phyloP scores from a whole-genome alignment of 176 grass and related monocot species.

The Metroxylon sagu region DNA sequence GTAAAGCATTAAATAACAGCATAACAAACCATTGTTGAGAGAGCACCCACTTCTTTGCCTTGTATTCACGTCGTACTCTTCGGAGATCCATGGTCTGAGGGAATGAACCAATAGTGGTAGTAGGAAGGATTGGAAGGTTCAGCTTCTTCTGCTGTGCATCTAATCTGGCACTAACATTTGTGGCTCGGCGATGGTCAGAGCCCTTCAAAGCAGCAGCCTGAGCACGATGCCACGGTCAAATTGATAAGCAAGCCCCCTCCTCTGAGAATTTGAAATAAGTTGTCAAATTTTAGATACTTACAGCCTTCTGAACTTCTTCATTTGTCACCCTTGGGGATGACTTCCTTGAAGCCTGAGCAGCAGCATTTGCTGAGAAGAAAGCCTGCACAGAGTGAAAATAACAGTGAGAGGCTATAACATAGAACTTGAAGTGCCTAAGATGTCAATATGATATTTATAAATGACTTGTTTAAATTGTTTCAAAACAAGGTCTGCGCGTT shows the following conservation, averaged over 20 bases:
- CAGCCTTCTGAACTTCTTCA: conserved; percentile 77
- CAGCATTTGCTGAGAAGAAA: conserved; percentile 80
- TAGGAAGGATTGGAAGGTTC: conserved; percentile 81
- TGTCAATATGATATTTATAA: too few species aligned
- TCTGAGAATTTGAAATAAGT: background rate
- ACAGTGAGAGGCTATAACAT: too few species aligned
- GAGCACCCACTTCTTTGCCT: conserved; percentile 70
- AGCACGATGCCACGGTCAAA: background rate
- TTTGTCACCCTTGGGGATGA: conserved; percentile 89
- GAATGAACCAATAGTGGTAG: conserved; percentile 85
- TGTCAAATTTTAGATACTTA: conserved; percentile 29
- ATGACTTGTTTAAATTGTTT: too few species aligned
- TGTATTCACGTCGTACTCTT: conserved; percentile 86
- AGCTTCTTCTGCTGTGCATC: conserved; percentile 84
- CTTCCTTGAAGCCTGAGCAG: conserved; percentile 81
- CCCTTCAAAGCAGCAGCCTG: conserved; percentile 70
- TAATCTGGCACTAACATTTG: conserved; percentile 56
- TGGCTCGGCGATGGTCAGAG: conserved; percentile 75
- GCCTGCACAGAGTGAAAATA: conserved; percentile 27
- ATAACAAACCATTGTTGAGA: background rate
- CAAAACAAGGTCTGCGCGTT: too few species aligned
- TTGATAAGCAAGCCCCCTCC: background rate
- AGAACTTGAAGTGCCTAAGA: too few species aligned
- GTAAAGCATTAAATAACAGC: background rate
- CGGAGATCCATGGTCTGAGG: conserved; percentile 81